phyloP scores from a whole-genome alignment of 1,139 yeast species.

The Blastobotrys persicus region DNA sequence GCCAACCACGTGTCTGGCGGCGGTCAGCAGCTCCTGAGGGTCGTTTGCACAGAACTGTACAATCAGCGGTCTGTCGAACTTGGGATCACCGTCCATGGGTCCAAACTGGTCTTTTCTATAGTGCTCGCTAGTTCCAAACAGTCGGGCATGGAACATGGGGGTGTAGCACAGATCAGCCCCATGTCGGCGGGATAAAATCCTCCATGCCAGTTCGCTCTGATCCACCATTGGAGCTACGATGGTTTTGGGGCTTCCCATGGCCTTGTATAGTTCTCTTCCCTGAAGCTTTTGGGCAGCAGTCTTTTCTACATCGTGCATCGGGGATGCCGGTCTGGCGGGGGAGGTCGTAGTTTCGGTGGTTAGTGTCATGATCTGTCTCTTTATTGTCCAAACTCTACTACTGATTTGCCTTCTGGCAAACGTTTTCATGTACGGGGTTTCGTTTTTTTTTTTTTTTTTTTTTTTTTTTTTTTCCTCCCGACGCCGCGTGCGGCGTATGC shows the following conservation, averaged over 20 bases:
- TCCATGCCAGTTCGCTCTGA: constrained; percentile 94
- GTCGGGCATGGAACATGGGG: constrained; percentile 93
- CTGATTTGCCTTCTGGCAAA: background rate
- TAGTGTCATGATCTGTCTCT: background rate
- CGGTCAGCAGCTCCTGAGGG: constrained; percentile 57
- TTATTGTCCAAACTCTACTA: background rate
- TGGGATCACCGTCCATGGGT: constrained; percentile 73
- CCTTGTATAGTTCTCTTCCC: constrained; percentile 71
- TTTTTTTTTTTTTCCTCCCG: background rate
- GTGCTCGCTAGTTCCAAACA: constrained; percentile 80
- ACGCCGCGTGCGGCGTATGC: background rate
- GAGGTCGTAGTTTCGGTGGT: background rate
- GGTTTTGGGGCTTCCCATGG: constrained; percentile 71
- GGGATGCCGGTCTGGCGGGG: background rate
- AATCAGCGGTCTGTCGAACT: constrained; percentile 78
- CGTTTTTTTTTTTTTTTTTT: background rate
- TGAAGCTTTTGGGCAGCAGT: constrained; percentile 32
- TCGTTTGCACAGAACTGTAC: constrained; percentile 98
- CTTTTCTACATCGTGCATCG: background rate
- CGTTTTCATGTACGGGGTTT: background rate
- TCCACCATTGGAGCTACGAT: constrained; percentile 99
- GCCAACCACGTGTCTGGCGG: constrained; percentile 15
- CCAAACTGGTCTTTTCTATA: constrained; percentile 78
- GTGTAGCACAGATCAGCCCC: constrained; percentile 96
- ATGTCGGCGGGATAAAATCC: constrained; percentile 76